Evolutionary conservation across 2,329 filamentous ascomycete species (phyloP), one percentile per base, ranked within the genome.

Genomic region (Pseudogymnoascus sp.): DNA sequence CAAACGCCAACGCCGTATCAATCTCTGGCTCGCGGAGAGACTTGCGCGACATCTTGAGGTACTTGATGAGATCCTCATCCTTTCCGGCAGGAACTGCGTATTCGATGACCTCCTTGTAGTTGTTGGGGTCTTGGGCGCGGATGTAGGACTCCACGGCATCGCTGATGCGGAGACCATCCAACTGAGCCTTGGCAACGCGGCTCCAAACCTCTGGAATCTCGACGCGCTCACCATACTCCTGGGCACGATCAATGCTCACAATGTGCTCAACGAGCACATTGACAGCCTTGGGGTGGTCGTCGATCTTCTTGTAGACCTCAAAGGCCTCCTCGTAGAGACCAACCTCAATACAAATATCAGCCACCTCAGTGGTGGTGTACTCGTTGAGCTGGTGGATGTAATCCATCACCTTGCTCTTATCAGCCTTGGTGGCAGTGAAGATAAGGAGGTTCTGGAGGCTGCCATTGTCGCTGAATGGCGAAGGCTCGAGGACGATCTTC

Each of bases 401-500:
- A 73, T 93, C 90, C 86, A 96, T 95, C 63, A 99, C 87, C 70
- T 92, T 90, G 60, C 88, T 84, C 80, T 97, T 96, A 76, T 99
- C 95, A 10, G 94, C 92, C 80, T 97, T 97, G 69, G 92, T 92
- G 48, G 95, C 94, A 27, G 94, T 99, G 71, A 97, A 88, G 81
- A 99, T 91, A 65, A 99, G 85, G 64, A 99, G 79, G 76, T 99
- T 99, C 77, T 99, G 95, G 63, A 99, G 81, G 74, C 91, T 97
- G 71, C 91, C 85, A 76, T 99, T 99, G 78, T 99, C 95, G 71
- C 91, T 97, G 81, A 99, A 99, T 4, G 91, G 91, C 4, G 93
- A 96, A n/a, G 94, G 95, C 80, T 99, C 94, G n/a, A 99, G 81
- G 33, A 99, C 93, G 68, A 99, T 99, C 86, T 97, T 99, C 81